phyloP scores from a whole-genome alignment of 176 grass and related monocot genomes.

The Musa beccarii region DNA sequence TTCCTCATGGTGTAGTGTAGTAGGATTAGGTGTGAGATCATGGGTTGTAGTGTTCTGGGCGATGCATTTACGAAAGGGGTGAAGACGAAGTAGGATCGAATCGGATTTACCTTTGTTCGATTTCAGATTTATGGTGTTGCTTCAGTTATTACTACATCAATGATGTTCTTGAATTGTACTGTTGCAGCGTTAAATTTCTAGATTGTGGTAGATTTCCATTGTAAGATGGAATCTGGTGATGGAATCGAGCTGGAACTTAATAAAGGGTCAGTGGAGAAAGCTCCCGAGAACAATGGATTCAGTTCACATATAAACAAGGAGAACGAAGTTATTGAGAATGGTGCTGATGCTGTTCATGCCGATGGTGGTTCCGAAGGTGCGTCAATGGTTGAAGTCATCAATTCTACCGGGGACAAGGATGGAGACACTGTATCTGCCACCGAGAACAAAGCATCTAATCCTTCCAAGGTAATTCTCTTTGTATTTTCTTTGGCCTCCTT shows the following conservation, averaged over 20 bases:
- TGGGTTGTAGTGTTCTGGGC: neutral
- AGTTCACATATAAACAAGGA: constrained; percentile 4
- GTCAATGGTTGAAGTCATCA: neutral
- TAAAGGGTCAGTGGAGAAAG: neutral
- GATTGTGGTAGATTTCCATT: neutral
- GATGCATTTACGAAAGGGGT: too few species aligned
- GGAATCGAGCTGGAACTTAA: neutral
- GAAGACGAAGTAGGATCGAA: neutral
- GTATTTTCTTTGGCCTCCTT: neutral
- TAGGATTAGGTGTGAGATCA: neutral
- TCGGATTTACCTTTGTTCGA: neutral
- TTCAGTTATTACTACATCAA: neutral
- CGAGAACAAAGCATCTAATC: neutral
- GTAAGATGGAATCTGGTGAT: constrained; percentile 14
- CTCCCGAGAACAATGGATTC: neutral
- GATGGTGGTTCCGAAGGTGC: neutral
- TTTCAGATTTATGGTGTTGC: neutral
- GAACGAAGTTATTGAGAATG: constrained; percentile 12
- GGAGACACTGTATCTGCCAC: constrained; percentile 17
- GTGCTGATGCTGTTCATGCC: constrained; percentile 5
- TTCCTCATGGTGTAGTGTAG: neutral
- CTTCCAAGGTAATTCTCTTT: constrained; percentile 9
- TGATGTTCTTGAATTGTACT: neutral
- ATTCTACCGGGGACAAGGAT: neutral
- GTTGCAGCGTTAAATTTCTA: constrained; percentile 13